Base-by-base conservation (phyloP, 2,329 filamentous ascomycete genomes). In the Penicillium thymicola region DNA sequence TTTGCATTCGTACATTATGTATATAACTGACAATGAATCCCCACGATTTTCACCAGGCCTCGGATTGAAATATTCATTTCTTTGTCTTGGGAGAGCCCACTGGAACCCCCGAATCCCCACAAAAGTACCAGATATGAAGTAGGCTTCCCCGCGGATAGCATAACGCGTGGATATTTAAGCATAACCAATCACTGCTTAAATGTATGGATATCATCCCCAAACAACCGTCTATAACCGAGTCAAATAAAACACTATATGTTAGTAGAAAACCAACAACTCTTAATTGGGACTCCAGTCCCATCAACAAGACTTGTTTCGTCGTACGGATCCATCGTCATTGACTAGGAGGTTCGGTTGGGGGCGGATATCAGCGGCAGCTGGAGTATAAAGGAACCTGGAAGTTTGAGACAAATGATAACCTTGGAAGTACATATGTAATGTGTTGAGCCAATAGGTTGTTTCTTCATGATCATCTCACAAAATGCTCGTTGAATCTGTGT, bases 401-500 rank as follows among this genome's bases (percentile, higher is more conserved):
- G 21, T 49, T 28, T 36, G 44, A 27, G 38, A 36, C 44, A 28
- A 23, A 18, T 23, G 36, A 51, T 23, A 52, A 43, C 11, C 11
- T 14, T 3, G 11, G 11, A 32, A 32, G 30, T 32, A 32, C 30
- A 13, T 13, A 32, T 25, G 34, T 27, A 45, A 46, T 21, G 23
- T 30, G 9, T 50, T 51, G 48, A 59, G 43, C 47, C 37, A 28
- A 40, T 14, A 27, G 27, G 5, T 46, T 25, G 25, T 10, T 37
- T 21, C 48, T 49, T 34, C 23, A 36, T 57, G 49, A 57, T 14
- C 32, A 51, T 41, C 27, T 55, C 28, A 18, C 34, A 66, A n/a
- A 16, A 69, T 69, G 66, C 44, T 69, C 18, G 46, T 65, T 46
- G 64, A 65, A 59, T 56, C 67, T 8, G 43, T 62, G 16, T 27